Evolutionary conservation across 2,329 filamentous ascomycete genomes (phyloP).

Genomic region (Apiospora hydei): DNA sequence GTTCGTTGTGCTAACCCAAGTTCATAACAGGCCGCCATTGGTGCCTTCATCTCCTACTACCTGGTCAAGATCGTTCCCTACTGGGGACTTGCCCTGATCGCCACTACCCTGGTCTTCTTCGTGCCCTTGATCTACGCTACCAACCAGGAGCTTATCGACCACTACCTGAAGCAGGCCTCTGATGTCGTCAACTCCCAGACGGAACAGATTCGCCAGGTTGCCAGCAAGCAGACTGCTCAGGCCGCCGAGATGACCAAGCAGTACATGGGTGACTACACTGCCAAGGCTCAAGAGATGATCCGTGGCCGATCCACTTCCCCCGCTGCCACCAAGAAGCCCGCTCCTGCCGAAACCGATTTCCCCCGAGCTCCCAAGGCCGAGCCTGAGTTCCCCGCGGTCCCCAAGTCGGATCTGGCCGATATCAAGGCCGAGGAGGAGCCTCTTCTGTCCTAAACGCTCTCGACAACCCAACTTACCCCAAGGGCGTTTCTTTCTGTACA

Average conservation of each 20-base stretch:
- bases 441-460: slow-evolving; percentile 17
- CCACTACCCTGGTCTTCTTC: slow-evolving; percentile 66
- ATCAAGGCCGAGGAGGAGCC: slow-evolving; percentile 40
- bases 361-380: slow-evolving; percentile 50
- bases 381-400: slow-evolving; percentile 35
- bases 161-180: slow-evolving; percentile 64
- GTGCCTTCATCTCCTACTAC: slow-evolving; percentile 71
- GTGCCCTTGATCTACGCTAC: slow-evolving; percentile 69
- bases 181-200: slow-evolving; percentile 69
- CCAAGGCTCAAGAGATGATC: slow-evolving; percentile 71
- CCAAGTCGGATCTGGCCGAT: slow-evolving; percentile 36
- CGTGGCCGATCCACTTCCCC: slow-evolving; percentile 55
- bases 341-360: slow-evolving; percentile 52
- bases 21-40: slow-evolving; percentile 59
- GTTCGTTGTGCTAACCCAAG: background rate
- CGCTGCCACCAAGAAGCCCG: slow-evolving; percentile 49
- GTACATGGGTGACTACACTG: slow-evolving; percentile 72
- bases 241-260: slow-evolving; percentile 71
- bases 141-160: slow-evolving; percentile 75
- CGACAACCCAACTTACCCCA: background rate
- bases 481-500: slow-evolving; percentile 4
- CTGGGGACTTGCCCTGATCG: slow-evolving; percentile 71
- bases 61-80: slow-evolving; percentile 74
- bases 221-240: slow-evolving; percentile 69
- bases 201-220: slow-evolving; percentile 65